Evolutionary conservation across 306 rosid species (phyloP).

Genomic region (Ammopiptanthus mongolicus): DNA sequence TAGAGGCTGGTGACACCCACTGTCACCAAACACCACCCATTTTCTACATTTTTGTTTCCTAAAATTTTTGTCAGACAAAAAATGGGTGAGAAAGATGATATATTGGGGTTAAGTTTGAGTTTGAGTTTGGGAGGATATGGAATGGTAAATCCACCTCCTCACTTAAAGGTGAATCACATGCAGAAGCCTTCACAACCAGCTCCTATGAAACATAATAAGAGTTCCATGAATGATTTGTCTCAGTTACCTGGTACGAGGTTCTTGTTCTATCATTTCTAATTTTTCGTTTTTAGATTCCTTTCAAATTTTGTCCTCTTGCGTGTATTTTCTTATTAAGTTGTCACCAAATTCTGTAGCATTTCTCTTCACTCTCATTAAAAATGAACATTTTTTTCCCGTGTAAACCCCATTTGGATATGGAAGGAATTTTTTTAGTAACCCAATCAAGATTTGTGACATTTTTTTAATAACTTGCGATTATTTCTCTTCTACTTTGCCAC

Average conservation of each 20-base stretch:
- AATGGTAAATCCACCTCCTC: constrained; percentile 16
- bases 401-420: no score
- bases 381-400: no score
- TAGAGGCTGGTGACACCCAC: constrained; percentile 23
- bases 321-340: not conserved
- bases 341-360: not conserved
- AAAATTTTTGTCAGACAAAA: not conserved
- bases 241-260: constrained; percentile 33
- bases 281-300: not conserved
- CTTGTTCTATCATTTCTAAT: not conserved
- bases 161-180: constrained; percentile 27
- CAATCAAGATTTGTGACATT: no score
- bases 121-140: constrained; percentile 35
- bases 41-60: constrained; percentile 18
- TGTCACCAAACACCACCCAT: constrained; percentile 14
- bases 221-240: constrained; percentile 36
- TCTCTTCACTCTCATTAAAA: not conserved
- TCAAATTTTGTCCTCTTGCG: not conserved
- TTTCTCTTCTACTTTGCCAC: no score
- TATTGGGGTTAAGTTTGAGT: constrained; percentile 41
- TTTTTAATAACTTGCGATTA: no score
- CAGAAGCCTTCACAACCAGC: constrained; percentile 24
- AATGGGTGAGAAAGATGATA: constrained; percentile 56
- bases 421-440: no score
- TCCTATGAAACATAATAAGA: constrained; percentile 21